Evolutionary conservation across 1,284 basidiomycete genomes (phyloP).

Genomic region (Cryptococcus neoformans): DNA sequence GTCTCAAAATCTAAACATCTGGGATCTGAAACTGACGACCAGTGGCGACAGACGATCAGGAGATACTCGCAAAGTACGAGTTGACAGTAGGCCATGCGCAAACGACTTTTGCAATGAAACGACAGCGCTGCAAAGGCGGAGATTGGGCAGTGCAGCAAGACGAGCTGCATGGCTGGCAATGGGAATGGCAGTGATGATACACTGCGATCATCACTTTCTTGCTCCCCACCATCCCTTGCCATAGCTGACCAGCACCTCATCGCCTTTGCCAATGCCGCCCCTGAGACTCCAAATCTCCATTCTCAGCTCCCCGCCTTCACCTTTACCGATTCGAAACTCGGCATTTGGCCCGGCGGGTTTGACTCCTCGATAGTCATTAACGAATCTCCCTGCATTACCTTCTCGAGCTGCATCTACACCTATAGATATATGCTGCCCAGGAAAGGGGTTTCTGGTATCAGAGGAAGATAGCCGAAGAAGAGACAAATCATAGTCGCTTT

Average conservation of each 20-base stretch:
- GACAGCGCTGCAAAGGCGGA: slow-evolving; percentile 8
- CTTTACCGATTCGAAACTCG: slow-evolving; percentile 61
- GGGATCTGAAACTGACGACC: background rate
- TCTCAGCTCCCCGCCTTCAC: slow-evolving; percentile 61
- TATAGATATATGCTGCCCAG: slow-evolving; percentile 38
- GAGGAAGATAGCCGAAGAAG: slow-evolving; percentile 55
- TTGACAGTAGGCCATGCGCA: background rate
- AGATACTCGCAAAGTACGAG: background rate
- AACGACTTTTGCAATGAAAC: slow-evolving; percentile 3
- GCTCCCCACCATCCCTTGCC: slow-evolving; percentile 87
- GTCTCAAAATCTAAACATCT: background rate
- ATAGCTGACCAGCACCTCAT: slow-evolving; percentile 85
- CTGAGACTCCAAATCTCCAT: slow-evolving; percentile 69
- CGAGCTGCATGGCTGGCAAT: slow-evolving; percentile 18
- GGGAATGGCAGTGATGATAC: slow-evolving; percentile 19
- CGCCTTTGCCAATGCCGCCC: slow-evolving; percentile 67
- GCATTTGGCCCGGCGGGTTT: slow-evolving; percentile 62
- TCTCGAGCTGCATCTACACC: slow-evolving; percentile 65
- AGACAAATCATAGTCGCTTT: slow-evolving; percentile 76
- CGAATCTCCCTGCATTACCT: slow-evolving; percentile 83
- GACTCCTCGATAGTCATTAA: slow-evolving; percentile 82
- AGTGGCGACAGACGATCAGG: background rate
- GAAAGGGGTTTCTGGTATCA: slow-evolving; percentile 29
- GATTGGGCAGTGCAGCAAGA: slow-evolving; percentile 9
- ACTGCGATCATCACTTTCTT: slow-evolving; percentile 9